Base-by-base conservation (phyloP, 2,329 filamentous ascomycete species). In the Pezicula neosporulosa region DNA sequence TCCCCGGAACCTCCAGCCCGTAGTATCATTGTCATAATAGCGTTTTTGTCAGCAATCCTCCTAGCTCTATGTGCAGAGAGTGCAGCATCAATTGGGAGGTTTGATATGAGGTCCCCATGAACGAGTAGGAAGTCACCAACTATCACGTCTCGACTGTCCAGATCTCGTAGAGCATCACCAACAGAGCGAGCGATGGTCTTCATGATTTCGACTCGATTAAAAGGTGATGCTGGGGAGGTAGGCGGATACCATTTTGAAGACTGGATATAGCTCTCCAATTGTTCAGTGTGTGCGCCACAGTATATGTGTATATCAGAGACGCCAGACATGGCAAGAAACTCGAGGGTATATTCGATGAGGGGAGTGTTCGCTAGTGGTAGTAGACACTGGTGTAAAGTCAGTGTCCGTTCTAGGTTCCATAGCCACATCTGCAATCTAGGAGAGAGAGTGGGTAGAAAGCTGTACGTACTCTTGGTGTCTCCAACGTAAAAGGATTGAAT, bases 1-100 rank as follows among this genome's bases (percentile, higher is more conserved):
- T 77, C 77, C 8, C 70, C 70, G 6, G 79, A 73, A 43, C 89
- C 90, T 8, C 86, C 89, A 66, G 92, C 87, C 43, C 90, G 82
- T 53, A 97, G 73, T 12, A 99, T 82, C 79, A 97, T 88, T 3
- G 94, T 99, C 94, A 99, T 97, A 70, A 97, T 96, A 36, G 93
- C 91, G 67, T 96, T 93, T 63, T 94, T 93, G 72, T 95, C 90
- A 49, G 85, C 84, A 64, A 86, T 82, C 53, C 91, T 83, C 53
- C 94, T 86, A 50, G 86, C 86, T 54, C 89, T 84, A 68, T 99
- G 94, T 48, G 83, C 85, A 3, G 85, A 82, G 47, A 99, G 73
- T 8, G 89, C 87, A 44, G 77, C 76, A 55, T 93, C 90, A n/a
- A 99, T 83, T 16, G 87, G 82, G 50, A 97, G 75, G 65, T 97